Evolutionary conservation across 768 basidiomycete genomes (phyloP), one percentile per base, ranked within the genome.

Genomic region (Mycena kentingensis): DNA sequence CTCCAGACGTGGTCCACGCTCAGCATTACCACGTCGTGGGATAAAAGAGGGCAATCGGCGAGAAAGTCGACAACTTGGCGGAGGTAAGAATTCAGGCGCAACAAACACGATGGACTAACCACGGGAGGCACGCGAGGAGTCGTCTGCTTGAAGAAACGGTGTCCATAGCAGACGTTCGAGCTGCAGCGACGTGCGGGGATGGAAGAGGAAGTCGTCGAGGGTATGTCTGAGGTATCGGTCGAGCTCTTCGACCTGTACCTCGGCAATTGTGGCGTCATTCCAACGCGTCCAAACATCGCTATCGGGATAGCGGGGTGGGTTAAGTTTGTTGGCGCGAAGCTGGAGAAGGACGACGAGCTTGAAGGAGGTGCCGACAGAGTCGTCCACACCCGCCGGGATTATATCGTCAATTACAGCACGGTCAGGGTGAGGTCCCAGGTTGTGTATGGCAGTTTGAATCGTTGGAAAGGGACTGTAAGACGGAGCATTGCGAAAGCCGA

Each of bases 121-220:
- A 66, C 72, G 65, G 27, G 67, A 45, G 25, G 48, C 24, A 19
- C 45, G 46, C 4, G 38, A 3, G 7, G 57, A 59, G 19, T 55
- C 62, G 13, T 70, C 64, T 39, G 70, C 65, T 24, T 70, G 49
- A 3, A 69, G 69, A 51, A 81, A 81, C 10, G 63, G 51, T 5
- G 69, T 67, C 82, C 82, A 84, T 24, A 85, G 62, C 13, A 77
- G 68, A 4, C 71, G 69, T 44, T 80, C 72, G 16, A 84, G 67
- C 47, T 83, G 77, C 21, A 60, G 62, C 8, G 69, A 55, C 21
- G 65, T 69, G 16, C 74, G 73, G 46, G 73, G 71, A 18, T 69
- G 71, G 15, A 64, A 55, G 10, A 83, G 65, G 60, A 79, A 83
- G 15, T 62, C 50, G 5, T 62, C 57, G 80, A 80, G 82, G 2